These are phyloP conservation scores for Picea sitchensis DNA, from an alignment of 75 land plant genomes.

Conservation along the genomic window DNA sequence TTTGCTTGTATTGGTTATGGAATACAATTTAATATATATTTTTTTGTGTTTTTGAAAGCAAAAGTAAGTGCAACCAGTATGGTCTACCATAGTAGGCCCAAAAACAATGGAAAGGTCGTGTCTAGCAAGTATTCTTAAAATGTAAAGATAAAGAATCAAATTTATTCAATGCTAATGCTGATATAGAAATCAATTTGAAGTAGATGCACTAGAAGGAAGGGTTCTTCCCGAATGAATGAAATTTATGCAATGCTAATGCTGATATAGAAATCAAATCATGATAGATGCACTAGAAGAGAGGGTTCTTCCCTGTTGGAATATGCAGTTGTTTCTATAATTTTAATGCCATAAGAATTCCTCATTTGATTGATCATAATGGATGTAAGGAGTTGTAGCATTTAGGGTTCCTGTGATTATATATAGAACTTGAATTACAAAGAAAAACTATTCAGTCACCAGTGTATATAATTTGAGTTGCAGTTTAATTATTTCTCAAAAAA, in stretches of 20 bases:
- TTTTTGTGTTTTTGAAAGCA: conserved; percentile 5
- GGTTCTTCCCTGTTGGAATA: not conserved
- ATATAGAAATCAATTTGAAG: not conserved
- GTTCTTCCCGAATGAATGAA: not conserved
- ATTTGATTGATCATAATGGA: not conserved
- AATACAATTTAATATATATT: not conserved
- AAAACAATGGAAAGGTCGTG: not conserved
- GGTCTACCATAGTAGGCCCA: not conserved
- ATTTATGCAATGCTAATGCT: not conserved
- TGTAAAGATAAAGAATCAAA: not conserved
- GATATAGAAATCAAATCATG: not conserved
- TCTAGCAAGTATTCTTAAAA: not conserved
- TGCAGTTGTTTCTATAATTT: conserved; percentile 3
- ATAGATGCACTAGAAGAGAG: not conserved
- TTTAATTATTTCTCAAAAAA: not conserved
- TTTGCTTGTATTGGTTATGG: not conserved
- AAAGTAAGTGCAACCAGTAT: not conserved
- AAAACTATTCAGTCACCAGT: not conserved
- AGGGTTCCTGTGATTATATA: not conserved
- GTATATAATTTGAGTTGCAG: not conserved
- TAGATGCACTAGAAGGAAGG: not conserved
- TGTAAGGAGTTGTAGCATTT: not conserved
- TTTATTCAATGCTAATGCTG: not conserved
- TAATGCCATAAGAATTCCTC: not conserved
- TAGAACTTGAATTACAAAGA: not conserved